Evolutionary conservation across 768 basidiomycete genomes (phyloP).

Genomic region (Paxillus involutus): DNA sequence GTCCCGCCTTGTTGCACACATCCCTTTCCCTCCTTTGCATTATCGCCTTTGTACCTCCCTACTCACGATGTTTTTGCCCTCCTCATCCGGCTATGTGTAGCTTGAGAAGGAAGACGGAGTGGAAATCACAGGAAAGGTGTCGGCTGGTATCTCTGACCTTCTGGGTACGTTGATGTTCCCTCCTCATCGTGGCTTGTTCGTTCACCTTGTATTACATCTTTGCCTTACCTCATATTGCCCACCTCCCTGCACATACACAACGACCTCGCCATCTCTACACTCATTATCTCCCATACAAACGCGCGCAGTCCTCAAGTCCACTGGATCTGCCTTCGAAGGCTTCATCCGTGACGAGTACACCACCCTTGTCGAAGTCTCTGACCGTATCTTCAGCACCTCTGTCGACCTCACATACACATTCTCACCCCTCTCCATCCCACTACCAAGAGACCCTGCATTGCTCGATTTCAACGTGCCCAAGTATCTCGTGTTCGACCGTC

Average conservation of each 20-base stretch:
- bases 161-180: slow-evolving; percentile 52
- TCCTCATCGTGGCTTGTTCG: neutral
- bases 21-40: neutral
- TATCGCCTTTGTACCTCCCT: neutral
- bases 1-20: neutral
- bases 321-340: slow-evolving; percentile 80
- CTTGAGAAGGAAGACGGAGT: slow-evolving; percentile 72
- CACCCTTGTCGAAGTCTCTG: slow-evolving; percentile 79
- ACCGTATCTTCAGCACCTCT: slow-evolving; percentile 89
- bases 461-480: slow-evolving; percentile 48
- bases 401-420: slow-evolving; percentile 78
- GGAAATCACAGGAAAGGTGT: slow-evolving; percentile 58
- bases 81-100: slow-evolving; percentile 29
- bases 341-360: slow-evolving; percentile 88
- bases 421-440: slow-evolving; percentile 41
- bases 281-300: neutral
- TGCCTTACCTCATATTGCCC: too few species aligned
- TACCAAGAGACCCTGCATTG: slow-evolving; percentile 52
- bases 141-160: slow-evolving; percentile 74
- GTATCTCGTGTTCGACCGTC: slow-evolving; percentile 15
- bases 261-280: neutral
- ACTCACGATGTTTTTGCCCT: neutral
- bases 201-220: neutral
- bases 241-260: slow-evolving; percentile 19
- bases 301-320: slow-evolving; percentile 78